phyloP scores from a whole-genome alignment of 2,329 filamentous ascomycete genomes.

The Thielaviopsis ethacetica region DNA sequence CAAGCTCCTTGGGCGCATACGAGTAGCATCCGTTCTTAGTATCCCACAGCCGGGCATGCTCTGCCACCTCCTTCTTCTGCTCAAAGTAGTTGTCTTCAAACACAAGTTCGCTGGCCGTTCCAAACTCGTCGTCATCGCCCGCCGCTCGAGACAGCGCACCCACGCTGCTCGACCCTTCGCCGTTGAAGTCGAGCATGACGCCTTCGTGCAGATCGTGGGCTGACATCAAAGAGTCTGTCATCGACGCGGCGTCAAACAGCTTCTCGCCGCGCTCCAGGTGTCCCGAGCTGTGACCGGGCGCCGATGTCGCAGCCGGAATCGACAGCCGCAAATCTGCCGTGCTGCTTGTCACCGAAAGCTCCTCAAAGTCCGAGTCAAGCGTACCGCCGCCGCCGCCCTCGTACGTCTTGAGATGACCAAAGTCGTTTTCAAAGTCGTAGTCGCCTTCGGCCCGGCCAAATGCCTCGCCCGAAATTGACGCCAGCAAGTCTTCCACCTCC shows the following conservation, averaged over 20 bases:
- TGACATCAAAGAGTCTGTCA: conserved; percentile 10
- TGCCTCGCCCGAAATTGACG: conserved; percentile 77
- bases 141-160: background rate
- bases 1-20: conserved; percentile 41
- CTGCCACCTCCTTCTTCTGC: conserved; percentile 40
- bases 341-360: conserved; percentile 7
- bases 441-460: conserved; percentile 48
- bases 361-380: conserved; percentile 18
- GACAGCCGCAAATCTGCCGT: conserved; percentile 18
- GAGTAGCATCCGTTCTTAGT: conserved; percentile 62
- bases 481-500: conserved; percentile 73
- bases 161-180: background rate
- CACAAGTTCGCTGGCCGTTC: conserved; percentile 41
- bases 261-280: conserved; percentile 20
- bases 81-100: conserved; percentile 70
- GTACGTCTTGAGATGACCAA: conserved; percentile 35
- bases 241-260: conserved; percentile 29
- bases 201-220: conserved; percentile 22
- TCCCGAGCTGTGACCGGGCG: background rate
- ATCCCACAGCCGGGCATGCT: conserved; percentile 65
- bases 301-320: background rate
- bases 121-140: conserved; percentile 18
- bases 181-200: conserved; percentile 18
- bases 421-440: conserved; percentile 48
- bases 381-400: too few relatives aligned